phyloP scores from a whole-genome alignment of 2,329 filamentous ascomycete species.

The Hypoxylon sp. region DNA sequence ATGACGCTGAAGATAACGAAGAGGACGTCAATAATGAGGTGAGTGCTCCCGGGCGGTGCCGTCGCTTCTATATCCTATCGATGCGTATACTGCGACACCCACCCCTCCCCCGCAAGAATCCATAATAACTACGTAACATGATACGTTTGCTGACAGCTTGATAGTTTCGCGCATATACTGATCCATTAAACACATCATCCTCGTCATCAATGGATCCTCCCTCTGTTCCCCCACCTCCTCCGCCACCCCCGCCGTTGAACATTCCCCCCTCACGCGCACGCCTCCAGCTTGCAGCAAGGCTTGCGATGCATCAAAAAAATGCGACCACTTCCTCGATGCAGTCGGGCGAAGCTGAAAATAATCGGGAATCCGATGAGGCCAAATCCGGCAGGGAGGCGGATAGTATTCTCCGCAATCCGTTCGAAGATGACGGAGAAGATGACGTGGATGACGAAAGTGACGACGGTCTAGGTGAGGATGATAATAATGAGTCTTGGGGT shows the following conservation, averaged over 20 bases:
- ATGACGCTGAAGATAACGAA: constrained; percentile 89
- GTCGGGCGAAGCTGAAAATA: constrained; percentile 59
- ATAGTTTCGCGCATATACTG: constrained; percentile 73
- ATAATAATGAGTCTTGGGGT: constrained; percentile 56
- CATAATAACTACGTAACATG: background rate
- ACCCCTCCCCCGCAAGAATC: background rate
- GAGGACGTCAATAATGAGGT: constrained; percentile 80
- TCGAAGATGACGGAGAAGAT: constrained; percentile 65
- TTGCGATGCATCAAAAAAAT: constrained; percentile 82
- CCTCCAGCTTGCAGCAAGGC: constrained; percentile 88
- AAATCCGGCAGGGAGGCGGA: constrained; percentile 43
- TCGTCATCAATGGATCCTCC: constrained; percentile 68
- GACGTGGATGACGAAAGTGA: constrained; percentile 67
- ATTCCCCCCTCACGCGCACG: constrained; percentile 89
- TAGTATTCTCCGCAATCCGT: constrained; percentile 53
- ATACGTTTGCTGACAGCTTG: constrained; percentile 37
- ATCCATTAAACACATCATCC: constrained; percentile 65
- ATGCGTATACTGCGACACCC: background rate
- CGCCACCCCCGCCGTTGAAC: constrained; percentile 85
- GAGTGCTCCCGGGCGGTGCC: constrained; percentile 58
- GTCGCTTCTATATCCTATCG: background rate
- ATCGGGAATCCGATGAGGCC: constrained; percentile 56
- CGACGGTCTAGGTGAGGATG: constrained; percentile 56
- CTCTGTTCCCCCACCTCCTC: constrained; percentile 71
- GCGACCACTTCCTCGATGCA: constrained; percentile 61